These are phyloP conservation scores for Podosphaera fusca DNA, from an alignment of 2,329 filamentous ascomycete genomes.

Conservation along the genomic window DNA sequence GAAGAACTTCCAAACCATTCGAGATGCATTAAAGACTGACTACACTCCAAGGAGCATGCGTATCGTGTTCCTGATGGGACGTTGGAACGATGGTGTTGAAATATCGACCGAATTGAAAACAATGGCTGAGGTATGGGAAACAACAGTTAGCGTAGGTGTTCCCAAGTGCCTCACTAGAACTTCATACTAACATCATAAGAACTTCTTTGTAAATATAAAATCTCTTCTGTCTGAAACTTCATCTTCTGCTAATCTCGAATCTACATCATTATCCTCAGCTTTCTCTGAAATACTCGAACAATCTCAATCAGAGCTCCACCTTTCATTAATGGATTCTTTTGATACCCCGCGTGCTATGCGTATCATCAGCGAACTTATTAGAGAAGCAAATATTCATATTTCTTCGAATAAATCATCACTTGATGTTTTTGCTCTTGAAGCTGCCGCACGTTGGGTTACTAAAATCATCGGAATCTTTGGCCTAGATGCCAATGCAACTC, in stretches of 20 bases:
- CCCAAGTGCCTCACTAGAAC: neutral
- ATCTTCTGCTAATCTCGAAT: constrained; percentile 8
- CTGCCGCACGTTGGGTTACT: constrained; percentile 57
- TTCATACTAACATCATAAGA: constrained; percentile 18
- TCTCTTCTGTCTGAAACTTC: constrained; percentile 26
- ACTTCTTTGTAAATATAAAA: constrained; percentile 35
- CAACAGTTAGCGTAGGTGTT: constrained; percentile 38
- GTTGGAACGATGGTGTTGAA: constrained; percentile 79
- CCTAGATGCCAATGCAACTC: constrained; percentile 37
- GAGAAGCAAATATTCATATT: constrained; percentile 45
- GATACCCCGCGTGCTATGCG: constrained; percentile 65
- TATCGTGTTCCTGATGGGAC: constrained; percentile 68
- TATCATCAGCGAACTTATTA: constrained; percentile 55
- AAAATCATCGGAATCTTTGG: constrained; percentile 69
- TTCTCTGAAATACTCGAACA: constrained; percentile 26
- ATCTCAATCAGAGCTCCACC: constrained; percentile 29
- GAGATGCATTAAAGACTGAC: constrained; percentile 45
- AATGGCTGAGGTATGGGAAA: constrained; percentile 57
- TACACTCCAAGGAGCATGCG: constrained; percentile 65
- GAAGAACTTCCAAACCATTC: constrained; percentile 90
- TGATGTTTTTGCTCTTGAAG: constrained; percentile 26
- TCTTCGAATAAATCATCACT: constrained; percentile 22
- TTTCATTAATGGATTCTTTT: constrained; percentile 60
- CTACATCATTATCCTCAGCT: constrained; percentile 14
- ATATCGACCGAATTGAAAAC: constrained; percentile 66